These are phyloP conservation scores for Dimocarpus longan DNA, from an alignment of 345 rosid genomes.

Conservation along the genomic window DNA sequence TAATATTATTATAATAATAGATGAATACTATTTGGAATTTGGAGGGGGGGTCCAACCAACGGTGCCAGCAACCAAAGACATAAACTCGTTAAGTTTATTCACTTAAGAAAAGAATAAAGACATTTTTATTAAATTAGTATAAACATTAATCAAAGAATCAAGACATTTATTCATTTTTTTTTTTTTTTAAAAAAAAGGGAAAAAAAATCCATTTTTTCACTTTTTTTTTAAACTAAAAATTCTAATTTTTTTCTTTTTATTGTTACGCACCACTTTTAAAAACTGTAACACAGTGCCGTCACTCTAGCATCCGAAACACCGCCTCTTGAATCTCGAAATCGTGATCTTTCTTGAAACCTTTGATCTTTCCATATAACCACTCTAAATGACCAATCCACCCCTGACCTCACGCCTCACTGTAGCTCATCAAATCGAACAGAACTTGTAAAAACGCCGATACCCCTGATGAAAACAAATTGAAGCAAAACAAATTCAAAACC, in stretches of 20 bases:
- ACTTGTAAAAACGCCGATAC: background rate
- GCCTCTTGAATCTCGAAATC: background rate
- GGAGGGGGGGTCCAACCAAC: no score
- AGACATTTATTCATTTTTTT: no score
- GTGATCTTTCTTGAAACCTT: background rate
- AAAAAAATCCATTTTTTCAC: no score
- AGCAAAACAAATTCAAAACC: background rate
- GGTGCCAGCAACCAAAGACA: no score
- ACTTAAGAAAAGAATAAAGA: no score
- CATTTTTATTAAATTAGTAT: no score
- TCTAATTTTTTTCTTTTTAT: background rate
- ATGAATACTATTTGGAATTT: no score
- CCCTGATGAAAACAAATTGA: background rate
- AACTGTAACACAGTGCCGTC: background rate
- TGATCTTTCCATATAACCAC: background rate
- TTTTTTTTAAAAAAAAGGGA: no score
- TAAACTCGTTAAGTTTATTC: no score
- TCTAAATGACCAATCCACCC: conserved; percentile 4
- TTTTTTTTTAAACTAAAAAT: no score
- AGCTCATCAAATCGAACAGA: background rate
- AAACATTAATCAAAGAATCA: no score
- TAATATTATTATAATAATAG: no score
- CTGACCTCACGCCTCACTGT: background rate
- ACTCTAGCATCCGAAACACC: background rate
- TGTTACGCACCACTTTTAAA: background rate